Evolutionary conservation across 2,329 filamentous ascomycete species (phyloP), one percentile per base, ranked within the genome.

Genomic region (Apiospora rasikravindrae): DNA sequence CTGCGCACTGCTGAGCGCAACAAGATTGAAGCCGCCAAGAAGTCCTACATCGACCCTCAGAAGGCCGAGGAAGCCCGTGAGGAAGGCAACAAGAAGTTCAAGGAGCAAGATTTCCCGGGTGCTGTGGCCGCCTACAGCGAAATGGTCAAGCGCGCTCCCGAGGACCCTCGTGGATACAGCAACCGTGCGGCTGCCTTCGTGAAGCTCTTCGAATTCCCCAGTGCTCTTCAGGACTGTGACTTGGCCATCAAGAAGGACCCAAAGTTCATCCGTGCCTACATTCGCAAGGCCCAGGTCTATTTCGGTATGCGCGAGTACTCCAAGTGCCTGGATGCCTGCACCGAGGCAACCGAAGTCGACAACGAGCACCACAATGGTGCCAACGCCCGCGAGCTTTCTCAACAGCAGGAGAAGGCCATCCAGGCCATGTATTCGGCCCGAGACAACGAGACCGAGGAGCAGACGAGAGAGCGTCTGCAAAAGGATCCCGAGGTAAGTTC

Each of bases 221-320:
- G 92, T 76, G 97, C 96, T 0, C 91, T 99, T 51, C 91, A 95
- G 68, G 97, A 99, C 86, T 98, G 96, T 83, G 92, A 98, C 82
- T 86, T 90, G 76, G 96, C 96, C 64, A 97, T 98, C 85, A 93
- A 94, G 88, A 93, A 92, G 78, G 96, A 99, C 79, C 89, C 93
- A 72, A 93, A 92, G 80, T 99, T 99, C 83, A 96, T 98, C 84
- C 92, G 96, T 71, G 96, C 96, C 10, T 98, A 98, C 84, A 93
- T 99, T 78, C 93, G 96, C 81, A 98, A 98, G 88, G 95, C 95
- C 0, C 95, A 98, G 85, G 94, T 95, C 57, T 94, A 96, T 83
- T 95, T 96, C 77, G 95, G 95, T 78, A 99, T 99, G 96, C 94
- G 96, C 83, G 96, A 99, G 84, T 98, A 98, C 88, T 98, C 92